Percentiles rank a stretch among this genome's conserved stretches.
These are phyloP conservation scores for Verticillium nonalfalfae DNA, from an alignment of 2,329 filamentous ascomycete species.

Conservation along the genomic window DNA sequence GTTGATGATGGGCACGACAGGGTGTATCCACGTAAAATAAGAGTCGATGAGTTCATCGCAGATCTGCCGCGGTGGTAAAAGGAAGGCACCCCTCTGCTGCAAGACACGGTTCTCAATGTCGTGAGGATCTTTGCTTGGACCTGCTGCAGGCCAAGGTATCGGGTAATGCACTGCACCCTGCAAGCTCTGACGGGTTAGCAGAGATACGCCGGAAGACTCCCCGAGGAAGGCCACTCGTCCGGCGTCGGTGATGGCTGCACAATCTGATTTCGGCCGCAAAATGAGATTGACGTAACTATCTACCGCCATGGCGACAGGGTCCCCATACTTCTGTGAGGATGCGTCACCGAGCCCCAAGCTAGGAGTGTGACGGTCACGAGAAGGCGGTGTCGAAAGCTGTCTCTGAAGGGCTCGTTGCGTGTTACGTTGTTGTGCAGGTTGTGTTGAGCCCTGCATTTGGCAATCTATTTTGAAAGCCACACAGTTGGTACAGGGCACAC, in stretches of 20 bases:
- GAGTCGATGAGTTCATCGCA: slow-evolving; percentile 93
- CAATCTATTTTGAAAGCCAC: slow-evolving; percentile 98
- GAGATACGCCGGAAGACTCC: slow-evolving; percentile 90
- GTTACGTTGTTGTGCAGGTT: too few relatives aligned
- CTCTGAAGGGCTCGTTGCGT: too few relatives aligned
- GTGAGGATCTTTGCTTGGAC: slow-evolving; percentile 84
- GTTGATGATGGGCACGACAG: slow-evolving; percentile 91
- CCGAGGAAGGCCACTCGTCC: slow-evolving; percentile 90
- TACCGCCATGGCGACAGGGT: slow-evolving; percentile 69
- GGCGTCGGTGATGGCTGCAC: slow-evolving; percentile 92
- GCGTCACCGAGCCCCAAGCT: background rate
- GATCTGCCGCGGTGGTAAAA: slow-evolving; percentile 78
- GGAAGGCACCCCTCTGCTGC: slow-evolving; percentile 84
- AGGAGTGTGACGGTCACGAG: too few relatives aligned
- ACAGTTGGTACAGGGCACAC: slow-evolving; percentile 97
- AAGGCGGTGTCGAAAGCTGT: too few relatives aligned
- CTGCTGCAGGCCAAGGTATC: slow-evolving; percentile 82
- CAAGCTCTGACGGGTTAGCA: slow-evolving; percentile 88
- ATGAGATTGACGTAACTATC: slow-evolving; percentile 73
- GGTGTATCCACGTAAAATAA: slow-evolving; percentile 95
- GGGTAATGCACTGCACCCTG: slow-evolving; percentile 95
- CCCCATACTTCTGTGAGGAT: slow-evolving; percentile 40
- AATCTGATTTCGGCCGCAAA: slow-evolving; percentile 95
- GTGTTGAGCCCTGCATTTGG: slow-evolving; percentile 85
- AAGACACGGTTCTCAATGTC: slow-evolving; percentile 94